Evolutionary conservation across 768 basidiomycete genomes (phyloP).

Genomic region (Ramaria rubella): DNA sequence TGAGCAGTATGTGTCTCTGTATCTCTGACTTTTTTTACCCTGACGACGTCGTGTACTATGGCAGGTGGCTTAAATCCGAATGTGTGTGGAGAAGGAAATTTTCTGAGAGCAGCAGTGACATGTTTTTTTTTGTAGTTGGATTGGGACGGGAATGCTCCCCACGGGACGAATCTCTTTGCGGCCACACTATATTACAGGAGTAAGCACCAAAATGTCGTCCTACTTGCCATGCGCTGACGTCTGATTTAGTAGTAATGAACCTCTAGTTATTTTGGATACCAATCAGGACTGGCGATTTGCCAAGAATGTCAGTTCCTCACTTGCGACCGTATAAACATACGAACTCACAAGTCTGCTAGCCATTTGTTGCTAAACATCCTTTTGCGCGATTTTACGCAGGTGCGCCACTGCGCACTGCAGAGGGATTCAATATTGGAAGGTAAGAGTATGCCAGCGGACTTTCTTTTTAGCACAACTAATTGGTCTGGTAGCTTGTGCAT

Average conservation of each 20-base stretch:
- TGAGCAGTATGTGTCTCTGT: constrained; percentile 56
- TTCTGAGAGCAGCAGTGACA: neutral
- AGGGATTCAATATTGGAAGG: constrained; percentile 87
- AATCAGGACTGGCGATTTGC: constrained; percentile 82
- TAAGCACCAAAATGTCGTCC: constrained; percentile 27
- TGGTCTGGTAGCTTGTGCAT: constrained; percentile 55
- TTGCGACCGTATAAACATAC: neutral
- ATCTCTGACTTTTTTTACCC: constrained; percentile 1
- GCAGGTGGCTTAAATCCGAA: constrained; percentile 85
- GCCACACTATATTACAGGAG: constrained; percentile 78
- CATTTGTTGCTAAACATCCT: constrained; percentile 59
- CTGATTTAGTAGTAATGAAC: constrained; percentile 65
- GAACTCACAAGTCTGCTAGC: constrained; percentile 35
- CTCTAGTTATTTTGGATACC: constrained; percentile 78
- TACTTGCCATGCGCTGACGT: constrained; percentile 1
- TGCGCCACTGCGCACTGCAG: constrained; percentile 80
- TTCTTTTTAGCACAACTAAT: neutral
- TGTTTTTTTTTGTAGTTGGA: constrained; percentile 33
- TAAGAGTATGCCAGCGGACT: constrained; percentile 29
- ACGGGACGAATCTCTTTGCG: constrained; percentile 69
- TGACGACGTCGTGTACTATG: neutral
- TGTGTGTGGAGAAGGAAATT: constrained; percentile 39
- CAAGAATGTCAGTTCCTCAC: constrained; percentile 54
- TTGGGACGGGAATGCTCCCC: constrained; percentile 37
- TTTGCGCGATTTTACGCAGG: constrained; percentile 86